Percentiles rank a stretch among this genome's conserved stretches.
Conservation (phyloP, 2,329 filamentous ascomycete genomes). For the Ophiostoma sp. region DNA sequence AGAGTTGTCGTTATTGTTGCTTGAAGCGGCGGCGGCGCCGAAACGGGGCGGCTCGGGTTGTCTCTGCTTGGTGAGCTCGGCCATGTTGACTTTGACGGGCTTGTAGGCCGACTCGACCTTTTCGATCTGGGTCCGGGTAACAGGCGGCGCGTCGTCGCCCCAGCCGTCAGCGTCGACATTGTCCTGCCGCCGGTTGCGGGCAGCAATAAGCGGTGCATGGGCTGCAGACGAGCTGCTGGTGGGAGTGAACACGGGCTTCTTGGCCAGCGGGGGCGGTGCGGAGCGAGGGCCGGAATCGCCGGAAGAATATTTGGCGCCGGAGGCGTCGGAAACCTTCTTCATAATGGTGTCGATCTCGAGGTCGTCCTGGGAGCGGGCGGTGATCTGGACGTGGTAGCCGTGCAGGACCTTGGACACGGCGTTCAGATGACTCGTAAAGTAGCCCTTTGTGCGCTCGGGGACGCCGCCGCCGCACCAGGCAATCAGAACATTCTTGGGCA, state of each 20-base stretch:
- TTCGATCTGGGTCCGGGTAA: constrained; percentile 82
- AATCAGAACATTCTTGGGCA: constrained; percentile 91
- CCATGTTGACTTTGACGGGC: constrained; percentile 93
- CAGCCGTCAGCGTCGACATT: constrained; percentile 83
- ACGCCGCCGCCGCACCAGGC: constrained; percentile 98
- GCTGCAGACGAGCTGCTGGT: constrained; percentile 53
- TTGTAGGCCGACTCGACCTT: constrained; percentile 92
- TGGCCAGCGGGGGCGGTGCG: constrained; percentile 71
- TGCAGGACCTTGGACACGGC: constrained; percentile 90
- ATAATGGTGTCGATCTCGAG: constrained; percentile 85
- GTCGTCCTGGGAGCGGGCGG: constrained; percentile 86
- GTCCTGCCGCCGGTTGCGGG: constrained; percentile 60
- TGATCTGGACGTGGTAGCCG: constrained; percentile 97
- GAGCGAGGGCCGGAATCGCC: constrained; percentile 37
- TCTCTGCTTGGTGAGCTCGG: constrained; percentile 72
- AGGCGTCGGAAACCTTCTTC: constrained; percentile 91
- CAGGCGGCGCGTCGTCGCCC: constrained; percentile 89
- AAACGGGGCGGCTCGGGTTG: constrained; percentile 61
- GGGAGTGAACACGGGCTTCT: constrained; percentile 90
- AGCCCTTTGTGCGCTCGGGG: constrained; percentile 96
- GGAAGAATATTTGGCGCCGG: constrained; percentile 84
- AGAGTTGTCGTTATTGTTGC: constrained; percentile 46
- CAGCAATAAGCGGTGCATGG: constrained; percentile 67
- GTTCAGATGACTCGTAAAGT: constrained; percentile 92
- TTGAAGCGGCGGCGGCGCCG: constrained; percentile 39